These are phyloP conservation scores for Leucocoprinus sp. DNA, from an alignment of 768 basidiomycete species.

Conservation along the genomic window DNA sequence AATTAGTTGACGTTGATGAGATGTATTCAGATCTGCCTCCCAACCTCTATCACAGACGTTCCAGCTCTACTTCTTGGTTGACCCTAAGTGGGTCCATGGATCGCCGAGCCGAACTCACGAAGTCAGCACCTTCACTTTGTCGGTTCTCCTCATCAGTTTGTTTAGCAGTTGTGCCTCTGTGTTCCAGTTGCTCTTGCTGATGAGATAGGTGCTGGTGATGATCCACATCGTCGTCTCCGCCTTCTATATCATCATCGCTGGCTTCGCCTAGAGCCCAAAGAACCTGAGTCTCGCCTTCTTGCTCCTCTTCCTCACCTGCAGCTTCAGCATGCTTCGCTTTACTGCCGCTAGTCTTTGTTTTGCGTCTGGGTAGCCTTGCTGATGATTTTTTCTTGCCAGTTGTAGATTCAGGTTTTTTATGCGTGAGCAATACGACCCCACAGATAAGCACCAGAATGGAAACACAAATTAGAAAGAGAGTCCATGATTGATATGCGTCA, in stretches of 20 bases:
- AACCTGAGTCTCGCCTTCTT: conserved; percentile 35
- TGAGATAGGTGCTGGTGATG: conserved; percentile 34
- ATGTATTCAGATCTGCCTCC: background rate
- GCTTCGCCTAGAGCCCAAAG: conserved; percentile 70
- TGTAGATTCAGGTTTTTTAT: conserved; percentile 75
- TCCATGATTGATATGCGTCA: conserved; percentile 81
- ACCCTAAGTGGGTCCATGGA: conserved; percentile 25
- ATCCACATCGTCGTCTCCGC: conserved; percentile 36
- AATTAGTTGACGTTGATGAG: background rate
- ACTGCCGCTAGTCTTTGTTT: conserved; percentile 15
- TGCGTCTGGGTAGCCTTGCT: conserved; percentile 20
- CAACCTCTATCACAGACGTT: background rate
- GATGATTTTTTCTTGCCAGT: conserved; percentile 25
- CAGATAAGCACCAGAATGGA: conserved; percentile 83
- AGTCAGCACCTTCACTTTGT: conserved; percentile 12
- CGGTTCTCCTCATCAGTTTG: conserved; percentile 2
- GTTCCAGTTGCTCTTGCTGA: conserved; percentile 12
- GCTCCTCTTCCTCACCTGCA: conserved; percentile 30
- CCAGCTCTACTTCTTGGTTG: conserved; percentile 13
- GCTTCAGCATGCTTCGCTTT: conserved; percentile 20
- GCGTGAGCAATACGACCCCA: conserved; percentile 89
- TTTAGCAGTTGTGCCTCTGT: conserved; percentile 3
- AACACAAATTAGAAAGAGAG: conserved; percentile 77
- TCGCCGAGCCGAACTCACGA: conserved; percentile 11
- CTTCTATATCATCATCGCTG: conserved; percentile 49